Evolutionary conservation across 73 alveolate species (phyloP), one percentile per base, ranked within the genome.

Genomic region (Tetrahymena thermophila): DNA sequence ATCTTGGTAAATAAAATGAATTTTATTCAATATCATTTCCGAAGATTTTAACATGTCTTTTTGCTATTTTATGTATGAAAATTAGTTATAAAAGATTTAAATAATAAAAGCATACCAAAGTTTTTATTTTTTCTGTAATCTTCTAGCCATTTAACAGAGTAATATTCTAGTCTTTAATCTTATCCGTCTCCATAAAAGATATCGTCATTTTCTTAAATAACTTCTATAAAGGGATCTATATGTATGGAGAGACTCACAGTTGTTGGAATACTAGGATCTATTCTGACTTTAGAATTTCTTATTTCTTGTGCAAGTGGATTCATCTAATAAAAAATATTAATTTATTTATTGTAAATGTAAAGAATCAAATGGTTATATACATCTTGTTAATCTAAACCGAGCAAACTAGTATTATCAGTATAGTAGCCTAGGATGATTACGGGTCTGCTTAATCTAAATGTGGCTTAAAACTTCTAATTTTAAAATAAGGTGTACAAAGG

Each of bases 361-460:
- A 85, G 34, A 42, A 15, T 40, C 10, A 40, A 40, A 40, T 40
- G 44, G 15, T 40, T 40, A 34, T 43, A 25, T 25, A 42, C 83
- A 71, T 71, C 93, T 42, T 85, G 50, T 38, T 94, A 85, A 57
- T 94, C 94, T 37, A 38, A 71, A n/a, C 93, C 84, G 23, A 94
- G 89, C 71, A 94, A 85, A 93, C 97, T 97, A 58, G 95, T 98
- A 93, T 95, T 96, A 44, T 85, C 93, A 23, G 97, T 31, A 42
- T 94, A 95, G 93, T 98, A 98, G 35, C 96, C 97, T 23, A 97
- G 95, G 10, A 99, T 97, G 10, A 99, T 95, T 94, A 98, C 96
- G 23, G 99, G 99, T 40, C 99, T 98, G 95, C 98, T 98, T 1
- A 99, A 97, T 95, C 99, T 98, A 95, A 99, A 98, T 84, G 98